Conservation (phyloP, 2,329 filamentous ascomycete genomes). For the Cytospora piceae region DNA sequence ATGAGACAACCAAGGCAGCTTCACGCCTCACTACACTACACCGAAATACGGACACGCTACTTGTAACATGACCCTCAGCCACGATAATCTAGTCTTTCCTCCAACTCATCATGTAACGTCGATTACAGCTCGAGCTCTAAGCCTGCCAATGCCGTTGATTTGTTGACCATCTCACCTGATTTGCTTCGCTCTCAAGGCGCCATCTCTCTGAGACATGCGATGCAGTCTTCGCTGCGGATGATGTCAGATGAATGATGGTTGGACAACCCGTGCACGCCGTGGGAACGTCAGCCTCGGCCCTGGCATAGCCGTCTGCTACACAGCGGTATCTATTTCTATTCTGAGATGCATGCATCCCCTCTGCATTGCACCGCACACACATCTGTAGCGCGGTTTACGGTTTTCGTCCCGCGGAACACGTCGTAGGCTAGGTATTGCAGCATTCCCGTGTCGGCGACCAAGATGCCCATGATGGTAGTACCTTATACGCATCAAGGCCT, state of each 20-base stretch:
- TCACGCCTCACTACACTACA: background rate
- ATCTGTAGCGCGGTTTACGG: background rate
- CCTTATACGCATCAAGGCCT: background rate
- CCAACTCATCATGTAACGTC: background rate
- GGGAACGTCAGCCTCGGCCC: constrained; percentile 26
- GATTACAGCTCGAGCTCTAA: background rate
- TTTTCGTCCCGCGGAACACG: background rate
- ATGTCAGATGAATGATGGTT: constrained; percentile 25
- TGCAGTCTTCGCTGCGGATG: constrained; percentile 25
- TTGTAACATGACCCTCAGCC: constrained; percentile 13
- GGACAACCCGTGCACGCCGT: constrained; percentile 15
- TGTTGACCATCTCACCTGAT: background rate
- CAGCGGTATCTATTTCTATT: constrained; percentile 24
- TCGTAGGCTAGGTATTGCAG: background rate
- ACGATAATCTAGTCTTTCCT: constrained; percentile 12
- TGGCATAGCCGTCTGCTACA: constrained; percentile 24
- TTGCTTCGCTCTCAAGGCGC: background rate
- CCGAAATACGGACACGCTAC: background rate
- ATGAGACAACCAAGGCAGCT: constrained; percentile 11
- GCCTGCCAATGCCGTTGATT: background rate
- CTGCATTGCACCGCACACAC: background rate
- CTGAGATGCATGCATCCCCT: constrained; percentile 15
- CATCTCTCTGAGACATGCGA: constrained; percentile 2
- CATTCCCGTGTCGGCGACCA: background rate
- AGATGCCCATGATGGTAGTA: background rate